These are phyloP conservation scores for Gynostemma pentaphyllum DNA, from an alignment of 306 rosid species.

Conservation along the genomic window DNA sequence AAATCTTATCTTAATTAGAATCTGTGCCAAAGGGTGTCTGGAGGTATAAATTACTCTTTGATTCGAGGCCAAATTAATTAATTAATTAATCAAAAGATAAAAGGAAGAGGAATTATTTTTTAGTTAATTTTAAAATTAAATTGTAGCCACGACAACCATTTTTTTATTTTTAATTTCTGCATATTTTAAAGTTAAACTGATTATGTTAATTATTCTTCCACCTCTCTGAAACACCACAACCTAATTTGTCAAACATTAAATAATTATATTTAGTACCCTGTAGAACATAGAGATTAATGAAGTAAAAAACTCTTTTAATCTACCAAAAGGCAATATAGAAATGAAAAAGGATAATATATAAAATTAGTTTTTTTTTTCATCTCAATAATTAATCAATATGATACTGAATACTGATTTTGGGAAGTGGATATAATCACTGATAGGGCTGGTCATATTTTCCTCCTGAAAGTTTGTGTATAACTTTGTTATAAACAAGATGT, in stretches of 20 bases:
- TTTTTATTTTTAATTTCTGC: too few relatives aligned
- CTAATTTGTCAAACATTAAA: background rate
- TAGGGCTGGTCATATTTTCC: too few relatives aligned
- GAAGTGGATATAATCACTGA: too few relatives aligned
- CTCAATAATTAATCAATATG: too few relatives aligned
- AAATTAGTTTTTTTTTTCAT: background rate
- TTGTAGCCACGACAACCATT: too few relatives aligned
- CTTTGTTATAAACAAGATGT: too few relatives aligned
- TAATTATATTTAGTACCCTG: too few relatives aligned
- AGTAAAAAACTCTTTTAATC: background rate
- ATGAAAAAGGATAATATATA: background rate
- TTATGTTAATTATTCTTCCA: background rate
- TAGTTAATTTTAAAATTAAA: too few relatives aligned
- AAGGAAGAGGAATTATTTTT: too few relatives aligned
- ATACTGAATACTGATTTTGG: too few relatives aligned
- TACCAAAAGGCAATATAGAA: background rate
- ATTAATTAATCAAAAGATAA: too few relatives aligned
- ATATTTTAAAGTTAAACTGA: conserved; percentile 4
- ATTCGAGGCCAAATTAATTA: background rate
- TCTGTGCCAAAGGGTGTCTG: conserved; percentile 4
- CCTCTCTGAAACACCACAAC: background rate
- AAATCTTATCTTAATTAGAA: conserved; percentile 6
- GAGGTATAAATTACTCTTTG: background rate
- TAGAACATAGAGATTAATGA: background rate
- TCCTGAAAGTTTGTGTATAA: too few relatives aligned